Conservation (phyloP, 2,329 filamentous ascomycete species). For the Diaporthe batatas region DNA sequence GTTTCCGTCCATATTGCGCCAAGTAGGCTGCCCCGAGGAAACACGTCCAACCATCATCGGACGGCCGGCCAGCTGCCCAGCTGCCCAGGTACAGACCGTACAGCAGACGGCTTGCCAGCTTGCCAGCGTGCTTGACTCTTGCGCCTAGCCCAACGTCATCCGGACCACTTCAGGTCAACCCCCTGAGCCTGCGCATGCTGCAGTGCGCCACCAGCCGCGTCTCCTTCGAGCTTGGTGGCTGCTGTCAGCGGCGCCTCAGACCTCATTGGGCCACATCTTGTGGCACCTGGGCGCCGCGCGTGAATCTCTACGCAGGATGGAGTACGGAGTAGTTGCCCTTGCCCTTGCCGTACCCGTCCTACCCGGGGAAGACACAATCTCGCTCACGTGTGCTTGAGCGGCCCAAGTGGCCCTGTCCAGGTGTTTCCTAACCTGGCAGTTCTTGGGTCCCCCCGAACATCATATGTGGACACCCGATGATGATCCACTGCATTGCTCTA, state of each 20-base stretch:
- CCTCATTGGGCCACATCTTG: background rate
- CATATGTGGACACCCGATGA: constrained; percentile 37
- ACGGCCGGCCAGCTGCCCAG: background rate
- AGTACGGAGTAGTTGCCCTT: background rate
- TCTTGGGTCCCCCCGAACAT: constrained; percentile 21
- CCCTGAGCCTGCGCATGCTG: constrained; percentile 27
- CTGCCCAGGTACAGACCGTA: background rate
- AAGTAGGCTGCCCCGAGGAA: constrained; percentile 28
- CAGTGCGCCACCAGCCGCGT: constrained; percentile 2
- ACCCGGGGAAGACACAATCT: constrained; percentile 22
- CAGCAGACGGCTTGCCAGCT: background rate
- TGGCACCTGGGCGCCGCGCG: background rate
- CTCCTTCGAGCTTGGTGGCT: background rate
- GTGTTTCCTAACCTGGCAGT: constrained; percentile 26
- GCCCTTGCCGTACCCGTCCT: constrained; percentile 15
- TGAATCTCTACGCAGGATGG: background rate
- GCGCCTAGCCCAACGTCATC: constrained; percentile 25
- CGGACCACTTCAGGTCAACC: constrained; percentile 1
- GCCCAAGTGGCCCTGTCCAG: constrained; percentile 28
- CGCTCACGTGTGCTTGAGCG: constrained; percentile 24
- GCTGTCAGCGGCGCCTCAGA: constrained; percentile 18
- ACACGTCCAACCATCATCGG: constrained; percentile 13
- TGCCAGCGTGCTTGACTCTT: constrained; percentile 26
- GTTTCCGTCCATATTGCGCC: constrained; percentile 29
- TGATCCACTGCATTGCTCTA: constrained; percentile 37